These are phyloP conservation scores for Phialophora chinensis DNA, from an alignment of 2,329 filamentous ascomycete genomes.

Conservation along the genomic window DNA sequence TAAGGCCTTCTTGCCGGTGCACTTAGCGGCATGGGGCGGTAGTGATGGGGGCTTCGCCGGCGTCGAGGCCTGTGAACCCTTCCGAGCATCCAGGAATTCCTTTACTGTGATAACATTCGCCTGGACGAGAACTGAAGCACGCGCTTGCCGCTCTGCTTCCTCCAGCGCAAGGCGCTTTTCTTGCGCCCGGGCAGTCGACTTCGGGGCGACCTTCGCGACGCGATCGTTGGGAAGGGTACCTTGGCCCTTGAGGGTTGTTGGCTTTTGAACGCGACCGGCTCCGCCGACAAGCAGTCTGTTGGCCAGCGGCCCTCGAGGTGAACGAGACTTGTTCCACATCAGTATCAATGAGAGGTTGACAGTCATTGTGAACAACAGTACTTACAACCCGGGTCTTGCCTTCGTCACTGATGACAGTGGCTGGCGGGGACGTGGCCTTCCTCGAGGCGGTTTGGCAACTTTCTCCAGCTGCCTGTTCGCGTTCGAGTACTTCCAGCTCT, in stretches of 20 bases:
- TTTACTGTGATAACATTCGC: not conserved
- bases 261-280: not conserved
- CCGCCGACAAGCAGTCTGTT: not conserved
- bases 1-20: not conserved
- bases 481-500: not conserved
- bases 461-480: not conserved
- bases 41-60: not conserved
- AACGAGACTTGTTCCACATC: not conserved
- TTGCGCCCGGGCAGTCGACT: not conserved
- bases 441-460: not conserved
- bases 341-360: not conserved
- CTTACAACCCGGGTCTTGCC: not conserved
- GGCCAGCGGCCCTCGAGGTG: not conserved
- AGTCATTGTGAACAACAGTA: not conserved
- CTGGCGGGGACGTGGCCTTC: not conserved
- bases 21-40: not conserved
- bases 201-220: not conserved
- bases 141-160: not conserved
- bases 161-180: not conserved
- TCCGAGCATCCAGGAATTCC: not conserved
- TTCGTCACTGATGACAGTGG: conserved; percentile 5
- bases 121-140: not conserved
- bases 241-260: not conserved
- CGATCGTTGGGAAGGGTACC: not conserved
- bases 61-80: not conserved